Conservation (phyloP, 257 asterid genomes). For the Capsicum rhomboideum region DNA sequence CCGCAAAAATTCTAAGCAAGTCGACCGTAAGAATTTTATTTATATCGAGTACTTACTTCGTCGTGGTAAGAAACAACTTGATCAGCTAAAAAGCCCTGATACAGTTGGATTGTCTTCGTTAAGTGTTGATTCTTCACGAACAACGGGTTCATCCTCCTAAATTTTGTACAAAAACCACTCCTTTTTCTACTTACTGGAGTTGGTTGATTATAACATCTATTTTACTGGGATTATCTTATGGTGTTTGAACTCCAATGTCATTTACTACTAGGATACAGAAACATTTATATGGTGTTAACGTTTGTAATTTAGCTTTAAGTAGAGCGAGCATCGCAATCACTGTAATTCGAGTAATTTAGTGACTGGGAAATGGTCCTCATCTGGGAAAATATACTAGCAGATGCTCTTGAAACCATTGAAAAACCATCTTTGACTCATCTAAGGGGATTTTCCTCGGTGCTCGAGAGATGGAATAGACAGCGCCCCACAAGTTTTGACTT, state of each 20-base stretch:
- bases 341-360: neutral
- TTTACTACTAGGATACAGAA: neutral
- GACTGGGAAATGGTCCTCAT: neutral
- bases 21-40: conserved; percentile 72
- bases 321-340: neutral
- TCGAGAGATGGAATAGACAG: neutral
- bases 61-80: conserved; percentile 77
- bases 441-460: neutral
- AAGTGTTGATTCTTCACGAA: conserved; percentile 26
- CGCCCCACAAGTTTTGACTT: too few relatives aligned
- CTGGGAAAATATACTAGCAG: neutral
- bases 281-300: neutral
- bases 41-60: conserved; percentile 72
- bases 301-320: too few relatives aligned
- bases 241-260: too few relatives aligned
- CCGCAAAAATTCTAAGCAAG: conserved; percentile 47
- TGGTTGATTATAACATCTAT: neutral
- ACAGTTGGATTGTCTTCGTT: conserved; percentile 58
- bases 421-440: too few relatives aligned
- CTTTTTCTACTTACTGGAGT: neutral
- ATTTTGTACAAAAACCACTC: neutral
- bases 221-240: too few relatives aligned
- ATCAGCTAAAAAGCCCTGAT: conserved; percentile 67
- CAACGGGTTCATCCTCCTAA: conserved; percentile 11
- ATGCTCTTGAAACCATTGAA: too few relatives aligned